Percentiles rank a stretch among this genome's conserved stretches.
Evolutionary conservation across 306 rosid genomes (phyloP).

Genomic region (Crataegus laevigata): DNA sequence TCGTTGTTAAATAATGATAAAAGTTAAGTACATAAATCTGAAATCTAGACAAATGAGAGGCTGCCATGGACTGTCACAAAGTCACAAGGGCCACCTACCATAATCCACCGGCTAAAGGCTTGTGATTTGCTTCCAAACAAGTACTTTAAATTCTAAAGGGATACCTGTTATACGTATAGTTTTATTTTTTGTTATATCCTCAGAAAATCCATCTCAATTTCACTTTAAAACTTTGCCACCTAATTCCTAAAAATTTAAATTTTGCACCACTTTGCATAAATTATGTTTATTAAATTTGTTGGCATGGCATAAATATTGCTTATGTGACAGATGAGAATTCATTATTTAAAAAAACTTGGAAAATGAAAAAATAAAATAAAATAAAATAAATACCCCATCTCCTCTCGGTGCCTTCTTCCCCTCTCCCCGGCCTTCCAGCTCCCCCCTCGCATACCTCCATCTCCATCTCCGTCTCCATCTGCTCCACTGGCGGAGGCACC

Average conservation of each 20-base stretch:
- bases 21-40: not conserved
- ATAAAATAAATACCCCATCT: no score
- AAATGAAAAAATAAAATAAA: no score
- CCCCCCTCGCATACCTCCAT: no score
- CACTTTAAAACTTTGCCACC: not conserved
- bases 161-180: not conserved
- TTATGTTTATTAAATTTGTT: no score
- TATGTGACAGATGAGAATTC: no score
- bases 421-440: no score
- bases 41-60: not conserved
- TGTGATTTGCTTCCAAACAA: conserved; percentile 2
- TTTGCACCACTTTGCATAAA: no score
- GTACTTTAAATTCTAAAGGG: not conserved
- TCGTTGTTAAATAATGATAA: not conserved
- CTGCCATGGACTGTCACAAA: not conserved
- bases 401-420: no score
- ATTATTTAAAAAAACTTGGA: no score
- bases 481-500: no score
- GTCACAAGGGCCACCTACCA: not conserved
- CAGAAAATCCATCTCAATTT: not conserved
- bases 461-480: no score
- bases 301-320: no score
- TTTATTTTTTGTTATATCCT: not conserved
- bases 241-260: not conserved
- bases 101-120: not conserved